Conservation (phyloP, 495 filamentous ascomycete genomes). For the Aspergillus funiculosus region DNA sequence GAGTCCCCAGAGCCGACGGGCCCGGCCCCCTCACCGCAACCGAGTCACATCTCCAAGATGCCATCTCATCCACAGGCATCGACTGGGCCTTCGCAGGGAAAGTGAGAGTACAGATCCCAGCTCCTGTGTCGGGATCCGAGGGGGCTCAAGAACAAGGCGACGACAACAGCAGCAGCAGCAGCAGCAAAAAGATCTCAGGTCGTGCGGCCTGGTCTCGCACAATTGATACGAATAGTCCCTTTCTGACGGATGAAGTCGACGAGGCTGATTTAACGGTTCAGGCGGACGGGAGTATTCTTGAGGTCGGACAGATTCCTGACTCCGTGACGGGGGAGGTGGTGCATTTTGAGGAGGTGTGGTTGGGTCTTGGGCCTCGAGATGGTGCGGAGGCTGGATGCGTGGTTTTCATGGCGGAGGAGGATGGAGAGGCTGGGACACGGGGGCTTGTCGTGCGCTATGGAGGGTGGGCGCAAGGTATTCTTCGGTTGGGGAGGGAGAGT, state of each 20-base stretch:
- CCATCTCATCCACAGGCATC: not conserved
- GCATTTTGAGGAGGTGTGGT: conserved; percentile 3
- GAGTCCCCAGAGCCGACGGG: not conserved
- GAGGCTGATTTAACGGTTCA: not conserved
- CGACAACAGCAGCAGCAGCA: too few relatives aligned
- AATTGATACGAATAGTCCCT: not conserved
- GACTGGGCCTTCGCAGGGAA: conserved; percentile 1
- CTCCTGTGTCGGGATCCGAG: too few relatives aligned
- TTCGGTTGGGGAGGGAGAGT: not conserved
- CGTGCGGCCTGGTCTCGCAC: not conserved
- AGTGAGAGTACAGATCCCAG: not conserved
- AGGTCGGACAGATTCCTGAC: not conserved
- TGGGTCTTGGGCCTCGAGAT: not conserved
- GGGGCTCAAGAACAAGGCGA: too few relatives aligned
- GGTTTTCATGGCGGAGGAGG: not conserved
- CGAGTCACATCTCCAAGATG: not conserved
- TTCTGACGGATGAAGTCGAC: not conserved
- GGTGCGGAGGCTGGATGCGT: conserved; percentile 3
- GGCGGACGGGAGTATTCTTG: not conserved
- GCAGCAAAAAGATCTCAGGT: too few relatives aligned
- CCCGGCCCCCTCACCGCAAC: not conserved
- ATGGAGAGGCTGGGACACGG: not conserved
- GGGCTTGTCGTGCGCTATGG: conserved; percentile 1
- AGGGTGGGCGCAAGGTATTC: not conserved
- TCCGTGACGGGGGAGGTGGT: not conserved